These are phyloP conservation scores for Herpetomonas muscarum DNA, from an alignment of 208 protist species.

Conservation along the genomic window DNA sequence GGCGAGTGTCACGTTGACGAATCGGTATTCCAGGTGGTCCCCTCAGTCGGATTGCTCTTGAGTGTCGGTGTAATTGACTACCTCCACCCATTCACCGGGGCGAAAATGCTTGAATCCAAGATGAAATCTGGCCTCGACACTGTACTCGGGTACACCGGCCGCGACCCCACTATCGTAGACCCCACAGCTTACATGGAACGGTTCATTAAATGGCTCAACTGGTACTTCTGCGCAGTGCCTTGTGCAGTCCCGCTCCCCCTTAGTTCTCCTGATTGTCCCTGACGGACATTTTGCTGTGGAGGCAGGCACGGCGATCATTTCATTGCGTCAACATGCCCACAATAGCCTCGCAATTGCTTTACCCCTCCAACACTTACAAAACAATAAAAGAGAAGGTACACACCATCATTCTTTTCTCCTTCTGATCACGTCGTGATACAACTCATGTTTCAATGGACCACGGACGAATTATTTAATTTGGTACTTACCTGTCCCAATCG, in stretches of 20 bases:
- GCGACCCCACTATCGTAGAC: conserved; percentile 80
- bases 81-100: conserved; percentile 77
- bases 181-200: conserved; percentile 58
- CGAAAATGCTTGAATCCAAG: conserved; percentile 75
- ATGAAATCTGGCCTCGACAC: conserved; percentile 83
- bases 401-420: too few species aligned
- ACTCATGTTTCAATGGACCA: too few species aligned
- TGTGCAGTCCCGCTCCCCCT: background rate
- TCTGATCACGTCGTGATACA: too few species aligned
- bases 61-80: conserved; percentile 77
- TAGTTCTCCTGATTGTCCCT: background rate
- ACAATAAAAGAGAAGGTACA: too few species aligned
- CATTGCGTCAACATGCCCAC: too few species aligned
- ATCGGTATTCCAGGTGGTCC: conserved; percentile 3
- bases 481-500: too few species aligned
- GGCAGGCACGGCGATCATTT: too few species aligned
- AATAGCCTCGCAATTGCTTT: too few species aligned
- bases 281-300: too few species aligned
- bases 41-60: background rate
- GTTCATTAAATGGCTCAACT: conserved; percentile 64
- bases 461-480: too few species aligned
- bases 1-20: background rate
- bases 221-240: conserved; percentile 78
- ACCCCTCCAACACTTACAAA: too few species aligned
- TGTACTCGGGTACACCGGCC: conserved; percentile 43